Evolutionary conservation across 805 yeast species (phyloP).

Genomic region (Candida multigemmis): DNA sequence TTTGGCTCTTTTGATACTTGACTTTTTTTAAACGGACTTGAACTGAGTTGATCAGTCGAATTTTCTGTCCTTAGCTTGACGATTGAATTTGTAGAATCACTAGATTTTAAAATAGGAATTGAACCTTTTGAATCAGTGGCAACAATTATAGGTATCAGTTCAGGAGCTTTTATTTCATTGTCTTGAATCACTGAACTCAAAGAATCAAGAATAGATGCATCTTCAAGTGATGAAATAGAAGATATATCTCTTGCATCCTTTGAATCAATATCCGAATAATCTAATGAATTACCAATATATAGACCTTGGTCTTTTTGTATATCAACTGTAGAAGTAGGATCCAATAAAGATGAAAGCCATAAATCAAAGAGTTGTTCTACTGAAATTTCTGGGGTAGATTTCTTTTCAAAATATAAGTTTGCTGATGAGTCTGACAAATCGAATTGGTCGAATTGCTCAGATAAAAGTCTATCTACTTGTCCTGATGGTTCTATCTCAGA

Average conservation of each 20-base stretch:
- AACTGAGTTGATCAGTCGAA: background rate
- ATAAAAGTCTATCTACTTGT: too few species aligned
- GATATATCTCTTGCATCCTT: too few species aligned
- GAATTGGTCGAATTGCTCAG: constrained; percentile 1
- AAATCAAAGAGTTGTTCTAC: constrained; percentile 7
- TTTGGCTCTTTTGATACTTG: constrained; percentile 1
- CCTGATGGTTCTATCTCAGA: background rate
- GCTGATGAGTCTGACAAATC: constrained; percentile 4
- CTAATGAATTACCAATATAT: constrained; percentile 16
- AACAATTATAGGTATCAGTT: too few species aligned
- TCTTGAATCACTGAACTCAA: too few species aligned
- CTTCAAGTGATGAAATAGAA: constrained; percentile 7
- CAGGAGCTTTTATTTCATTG: too few species aligned
- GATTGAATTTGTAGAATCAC: constrained; percentile 3
- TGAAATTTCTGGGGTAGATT: constrained; percentile 5
- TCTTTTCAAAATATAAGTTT: constrained; percentile 2
- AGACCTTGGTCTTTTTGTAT: constrained; percentile 32
- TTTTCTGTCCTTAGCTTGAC: background rate
- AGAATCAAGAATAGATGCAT: constrained; percentile 4
- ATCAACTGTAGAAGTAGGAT: constrained; percentile 9
- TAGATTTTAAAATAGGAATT: too few species aligned
- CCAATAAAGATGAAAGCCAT: constrained; percentile 21
- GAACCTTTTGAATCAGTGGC: too few species aligned
- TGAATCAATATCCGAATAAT: constrained; percentile 24
- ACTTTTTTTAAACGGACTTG: constrained; percentile 2